phyloP scores from a whole-genome alignment of 1,284 basidiomycete genomes.

The Sanghuangporus sanghuang region DNA sequence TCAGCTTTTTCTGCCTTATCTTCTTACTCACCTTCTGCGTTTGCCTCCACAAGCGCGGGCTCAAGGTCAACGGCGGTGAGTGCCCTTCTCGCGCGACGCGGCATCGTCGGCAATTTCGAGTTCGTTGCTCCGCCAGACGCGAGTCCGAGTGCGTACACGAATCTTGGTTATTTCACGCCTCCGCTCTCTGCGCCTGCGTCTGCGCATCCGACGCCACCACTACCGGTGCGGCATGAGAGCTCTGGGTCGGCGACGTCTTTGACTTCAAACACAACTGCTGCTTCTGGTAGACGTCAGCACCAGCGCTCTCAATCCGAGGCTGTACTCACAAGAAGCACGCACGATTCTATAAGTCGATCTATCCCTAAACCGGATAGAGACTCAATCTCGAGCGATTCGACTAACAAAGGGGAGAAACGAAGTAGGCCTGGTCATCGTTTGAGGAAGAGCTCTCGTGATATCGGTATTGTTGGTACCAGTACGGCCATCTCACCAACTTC shows the following conservation, averaged over 20 bases:
- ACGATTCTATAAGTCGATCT: background rate
- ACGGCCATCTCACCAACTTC: conserved; percentile 20
- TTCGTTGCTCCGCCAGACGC: conserved; percentile 19
- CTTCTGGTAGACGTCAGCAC: conserved; percentile 8
- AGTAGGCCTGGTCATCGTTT: conserved; percentile 15
- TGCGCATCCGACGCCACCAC: background rate
- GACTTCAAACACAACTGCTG: background rate
- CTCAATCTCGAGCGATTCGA: conserved; percentile 37
- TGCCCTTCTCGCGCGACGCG: conserved; percentile 41
- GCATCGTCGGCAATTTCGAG: conserved; percentile 44
- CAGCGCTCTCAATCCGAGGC: conserved; percentile 17
- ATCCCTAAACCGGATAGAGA: conserved; percentile 1
- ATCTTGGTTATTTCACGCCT: conserved; percentile 13
- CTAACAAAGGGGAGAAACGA: conserved; percentile 38
- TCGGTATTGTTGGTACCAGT: conserved; percentile 50
- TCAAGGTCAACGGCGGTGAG: background rate
- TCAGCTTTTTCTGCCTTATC: background rate
- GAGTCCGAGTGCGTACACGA: conserved; percentile 14
- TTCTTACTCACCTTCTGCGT: background rate
- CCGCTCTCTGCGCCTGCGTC: conserved; percentile 14
- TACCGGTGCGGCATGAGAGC: conserved; percentile 1
- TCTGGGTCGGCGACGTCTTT: background rate
- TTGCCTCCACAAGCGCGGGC: background rate
- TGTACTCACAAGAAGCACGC: background rate
- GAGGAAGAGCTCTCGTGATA: conserved; percentile 46